Base-by-base conservation (phyloP, 2,329 filamentous ascomycete genomes). In the Cercospora nicotianae region DNA sequence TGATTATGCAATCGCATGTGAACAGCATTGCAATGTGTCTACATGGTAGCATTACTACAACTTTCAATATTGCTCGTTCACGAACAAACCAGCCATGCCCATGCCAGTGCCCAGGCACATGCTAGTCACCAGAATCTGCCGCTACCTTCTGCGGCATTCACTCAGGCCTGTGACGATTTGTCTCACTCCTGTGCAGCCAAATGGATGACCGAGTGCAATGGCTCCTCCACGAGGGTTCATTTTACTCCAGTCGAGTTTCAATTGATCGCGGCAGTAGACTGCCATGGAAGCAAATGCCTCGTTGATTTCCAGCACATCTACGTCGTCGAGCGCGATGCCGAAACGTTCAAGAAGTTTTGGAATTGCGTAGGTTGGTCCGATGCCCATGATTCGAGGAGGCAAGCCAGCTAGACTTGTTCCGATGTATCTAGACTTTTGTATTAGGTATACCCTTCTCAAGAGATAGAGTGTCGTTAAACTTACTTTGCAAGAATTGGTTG, bases 151-250 rank as follows among this genome's bases (percentile, higher is more conserved):
- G 79, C 87, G 81, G 87, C 91, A 77, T 82, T 90, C 84, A 80
- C 86, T 77, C 82, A 96, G 77, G 83, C 94, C 79, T 62, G 91
- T 94, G 60, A 88, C 88, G 73, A 93, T 81, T 86, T 96, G 90
- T 72, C 94, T 85, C 30, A 91, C 91, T 42, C 92, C 92, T 5
- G 93, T 97, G 39, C 93, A 93, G 55, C 94, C 93, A 1, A 97
- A 85, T 3, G 94, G 93, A 79, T 97, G 94, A 0, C 94, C 94
- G 8, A 72, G 55, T 12, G 94, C 94, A 79, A 97, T 97, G 2
- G 93, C 94, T 33, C 94, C 94, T 67, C 94, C 94, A 73, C 95
- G 92, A 0, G 93, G 93, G 80, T 97, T 97, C 26, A 97, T 90
- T 80, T 86, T 89, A 7, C 87, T 87, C 66, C 86, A 81, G 72